These are phyloP conservation scores for Aspergillus texensis DNA, from an alignment of 2,329 filamentous ascomycete genomes.

Conservation along the genomic window DNA sequence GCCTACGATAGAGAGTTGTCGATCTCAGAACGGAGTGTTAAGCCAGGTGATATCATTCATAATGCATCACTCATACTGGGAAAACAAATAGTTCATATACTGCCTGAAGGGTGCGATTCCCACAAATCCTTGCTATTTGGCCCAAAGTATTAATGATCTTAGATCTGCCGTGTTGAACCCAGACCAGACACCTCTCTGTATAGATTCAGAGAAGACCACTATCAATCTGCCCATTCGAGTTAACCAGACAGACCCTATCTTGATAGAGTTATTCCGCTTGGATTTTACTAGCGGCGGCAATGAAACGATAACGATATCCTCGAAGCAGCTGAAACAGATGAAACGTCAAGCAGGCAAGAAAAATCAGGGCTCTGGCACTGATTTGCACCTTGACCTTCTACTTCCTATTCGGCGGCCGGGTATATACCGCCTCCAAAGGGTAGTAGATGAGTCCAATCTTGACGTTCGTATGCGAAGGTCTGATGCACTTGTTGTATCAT, in stretches of 20 bases:
- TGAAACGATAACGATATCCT: constrained; percentile 75
- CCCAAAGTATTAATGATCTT: constrained; percentile 29
- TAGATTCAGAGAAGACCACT: constrained; percentile 64
- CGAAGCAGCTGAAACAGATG: constrained; percentile 74
- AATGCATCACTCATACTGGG: constrained; percentile 93
- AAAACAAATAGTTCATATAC: constrained; percentile 95
- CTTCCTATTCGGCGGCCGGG: constrained; percentile 83
- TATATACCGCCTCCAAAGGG: constrained; percentile 80
- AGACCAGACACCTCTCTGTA: constrained; percentile 75
- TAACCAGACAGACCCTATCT: constrained; percentile 87
- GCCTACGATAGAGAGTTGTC: constrained; percentile 92
- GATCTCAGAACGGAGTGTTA: constrained; percentile 90
- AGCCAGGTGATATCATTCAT: constrained; percentile 82
- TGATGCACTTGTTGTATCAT: constrained; percentile 82
- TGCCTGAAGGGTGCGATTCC: constrained; percentile 76
- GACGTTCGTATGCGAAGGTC: constrained; percentile 78
- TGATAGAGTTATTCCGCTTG: constrained; percentile 84
- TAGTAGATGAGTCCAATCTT: constrained; percentile 90
- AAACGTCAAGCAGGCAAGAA: constrained; percentile 69
- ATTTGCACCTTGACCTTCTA: constrained; percentile 67
- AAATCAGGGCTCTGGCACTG: constrained; percentile 50
- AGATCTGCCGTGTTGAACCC: constrained; percentile 87
- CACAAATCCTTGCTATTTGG: not conserved
- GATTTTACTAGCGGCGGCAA: constrained; percentile 80
- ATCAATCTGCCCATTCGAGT: constrained; percentile 81